Percentiles rank a stretch among this genome's conserved stretches.
These are phyloP conservation scores for Trichoderma sp. DNA, from an alignment of 2,329 filamentous ascomycete genomes.

Conservation along the genomic window DNA sequence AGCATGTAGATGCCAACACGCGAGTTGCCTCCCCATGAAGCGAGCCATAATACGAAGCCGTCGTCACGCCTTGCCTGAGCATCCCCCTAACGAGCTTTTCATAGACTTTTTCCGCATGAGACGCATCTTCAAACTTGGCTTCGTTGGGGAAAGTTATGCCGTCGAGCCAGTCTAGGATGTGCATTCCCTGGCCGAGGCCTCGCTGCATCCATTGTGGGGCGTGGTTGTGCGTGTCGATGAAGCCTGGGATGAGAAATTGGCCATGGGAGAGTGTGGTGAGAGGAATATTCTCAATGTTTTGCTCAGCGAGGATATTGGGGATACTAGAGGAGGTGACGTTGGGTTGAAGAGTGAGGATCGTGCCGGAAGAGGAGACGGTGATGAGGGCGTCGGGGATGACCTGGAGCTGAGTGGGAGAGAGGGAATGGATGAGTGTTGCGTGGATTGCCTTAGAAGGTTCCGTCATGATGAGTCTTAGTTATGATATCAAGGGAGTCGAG, in stretches of 20 bases:
- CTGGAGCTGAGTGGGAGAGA: conserved; percentile 34
- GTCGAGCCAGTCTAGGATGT: conserved; percentile 64
- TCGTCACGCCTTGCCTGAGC: conserved; percentile 63
- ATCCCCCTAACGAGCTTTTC: conserved; percentile 55
- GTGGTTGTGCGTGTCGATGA: conserved; percentile 69
- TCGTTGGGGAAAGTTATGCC: conserved; percentile 66
- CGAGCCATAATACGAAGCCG: conserved; percentile 61
- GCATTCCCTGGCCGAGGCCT: conserved; percentile 51
- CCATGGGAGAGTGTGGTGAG: conserved; percentile 37
- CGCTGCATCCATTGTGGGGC: conserved; percentile 58
- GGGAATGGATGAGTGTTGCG: conserved; percentile 46
- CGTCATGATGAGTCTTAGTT: not conserved
- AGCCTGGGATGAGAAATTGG: conserved; percentile 59
- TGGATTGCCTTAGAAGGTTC: conserved; percentile 30
- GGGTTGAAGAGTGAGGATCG: conserved; percentile 30
- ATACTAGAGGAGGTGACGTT: conserved; percentile 23
- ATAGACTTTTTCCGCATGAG: conserved; percentile 56
- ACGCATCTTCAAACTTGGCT: conserved; percentile 56
- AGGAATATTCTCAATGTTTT: conserved; percentile 6
- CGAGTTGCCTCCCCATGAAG: conserved; percentile 58
- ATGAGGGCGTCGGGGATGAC: conserved; percentile 44
- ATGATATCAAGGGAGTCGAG: not conserved
- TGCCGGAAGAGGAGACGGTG: conserved; percentile 30
- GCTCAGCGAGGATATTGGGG: conserved; percentile 21
- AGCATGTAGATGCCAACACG: conserved; percentile 56